Base-by-base conservation (phyloP, 2,329 filamentous ascomycete genomes). In the Fusarium sp. region DNA sequence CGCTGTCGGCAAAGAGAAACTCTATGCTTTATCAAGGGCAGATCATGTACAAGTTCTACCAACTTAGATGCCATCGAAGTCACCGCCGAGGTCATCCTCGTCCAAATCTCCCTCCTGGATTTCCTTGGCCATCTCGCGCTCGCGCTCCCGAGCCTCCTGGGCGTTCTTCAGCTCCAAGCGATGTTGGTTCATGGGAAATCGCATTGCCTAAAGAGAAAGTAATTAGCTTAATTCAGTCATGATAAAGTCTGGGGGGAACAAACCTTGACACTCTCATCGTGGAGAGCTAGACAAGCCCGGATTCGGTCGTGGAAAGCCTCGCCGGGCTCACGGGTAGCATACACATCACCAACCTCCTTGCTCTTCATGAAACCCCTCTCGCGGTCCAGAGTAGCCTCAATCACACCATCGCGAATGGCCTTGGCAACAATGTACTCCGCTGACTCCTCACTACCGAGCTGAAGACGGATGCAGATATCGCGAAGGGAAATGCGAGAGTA, bases 341-440 rank as follows among this genome's bases (percentile, higher is more conserved):
- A 99, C 41, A 98, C 93, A 79, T 99, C 96, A 45, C 94, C 93
- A 31, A 97, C 88, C 75, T 98, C 94, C 85, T 97, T 97, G 81
- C 94, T 98, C 89, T 97, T 97, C 94, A 98, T 98, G 83, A 93
- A 98, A 0, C 96, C 96, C 70, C 91, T 90, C 85, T 98, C 94
- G 69, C 97, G 92, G 79, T 99, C 95, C 66, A 98, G 84, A 4
- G 92, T 94, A 34, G 95, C 95, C 85, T 98, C 95, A 62, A 98
- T 98, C 58, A 98, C 96, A 62, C 96, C 96, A 77, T 99, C 96
- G 21, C 96, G 89, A 74, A 99, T 99, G 3, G 96, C 96, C 86
- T 99, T 99, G 71, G 96, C 96, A 37, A 98, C 96, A 79, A 99
- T 99, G 81, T 99, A 99, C 83, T 99, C 96, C 13, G 96, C 96